phyloP scores from a whole-genome alignment of 345 rosid genomes.

The Isatis tinctoria region DNA sequence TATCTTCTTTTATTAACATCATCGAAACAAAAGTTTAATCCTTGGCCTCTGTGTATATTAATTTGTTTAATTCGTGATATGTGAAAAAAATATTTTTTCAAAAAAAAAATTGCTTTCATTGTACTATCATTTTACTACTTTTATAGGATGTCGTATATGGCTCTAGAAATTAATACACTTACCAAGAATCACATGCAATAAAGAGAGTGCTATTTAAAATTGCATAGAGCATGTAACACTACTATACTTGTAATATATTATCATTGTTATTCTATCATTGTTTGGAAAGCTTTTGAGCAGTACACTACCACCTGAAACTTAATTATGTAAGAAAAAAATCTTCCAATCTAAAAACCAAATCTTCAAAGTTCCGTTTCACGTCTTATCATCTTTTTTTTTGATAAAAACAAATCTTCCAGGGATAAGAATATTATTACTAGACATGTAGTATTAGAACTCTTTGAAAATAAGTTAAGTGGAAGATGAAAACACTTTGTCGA shows the following conservation, averaged over 20 bases:
- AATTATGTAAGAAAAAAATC: slow-evolving; percentile 9
- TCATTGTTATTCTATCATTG: not conserved
- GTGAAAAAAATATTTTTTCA: not conserved
- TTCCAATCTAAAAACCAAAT: slow-evolving; percentile 14
- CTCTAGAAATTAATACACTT: not conserved
- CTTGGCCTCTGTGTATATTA: not conserved
- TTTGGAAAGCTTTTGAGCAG: not conserved
- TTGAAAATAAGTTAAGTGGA: slow-evolving; percentile 17
- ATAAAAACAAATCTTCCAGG: not conserved
- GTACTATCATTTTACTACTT: slow-evolving; percentile 3
- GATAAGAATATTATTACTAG: slow-evolving; percentile 13
- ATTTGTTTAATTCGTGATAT: not conserved
- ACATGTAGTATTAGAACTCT: slow-evolving; percentile 6
- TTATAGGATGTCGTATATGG: slow-evolving; percentile 7
- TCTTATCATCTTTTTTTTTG: slow-evolving; percentile 27
- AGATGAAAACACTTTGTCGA: slow-evolving; percentile 23
- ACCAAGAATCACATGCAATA: slow-evolving; percentile 19
- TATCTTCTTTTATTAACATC: not conserved
- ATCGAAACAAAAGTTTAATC: not conserved
- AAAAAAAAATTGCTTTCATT: not conserved
- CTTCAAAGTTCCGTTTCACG: slow-evolving; percentile 24
- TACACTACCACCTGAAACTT: slow-evolving; percentile 16
- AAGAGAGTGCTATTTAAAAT: not conserved
- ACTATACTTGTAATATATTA: not conserved
- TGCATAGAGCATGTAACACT: not conserved